A percentile compares a stretch with the other conserved stretches of the same genome.
phyloP scores from a whole-genome alignment of 768 basidiomycete species.

The Podaxis sp. region DNA sequence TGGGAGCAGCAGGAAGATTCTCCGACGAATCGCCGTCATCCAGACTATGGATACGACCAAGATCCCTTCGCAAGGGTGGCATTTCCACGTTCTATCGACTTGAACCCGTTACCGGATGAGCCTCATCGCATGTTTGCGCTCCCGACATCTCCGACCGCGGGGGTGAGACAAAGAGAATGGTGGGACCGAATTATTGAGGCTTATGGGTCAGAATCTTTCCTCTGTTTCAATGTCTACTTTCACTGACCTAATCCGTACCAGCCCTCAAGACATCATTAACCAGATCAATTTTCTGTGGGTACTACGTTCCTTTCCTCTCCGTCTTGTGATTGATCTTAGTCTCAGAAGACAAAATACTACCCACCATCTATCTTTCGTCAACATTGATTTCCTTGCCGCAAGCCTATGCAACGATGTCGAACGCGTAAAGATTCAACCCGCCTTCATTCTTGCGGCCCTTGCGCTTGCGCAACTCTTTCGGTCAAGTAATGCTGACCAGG shows the following conservation, averaged over 20 bases:
- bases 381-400: constrained; percentile 51
- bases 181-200: constrained; percentile 40
- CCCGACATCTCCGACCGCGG: constrained; percentile 31
- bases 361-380: constrained; percentile 70
- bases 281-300: constrained; percentile 30
- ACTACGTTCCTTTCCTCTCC: not conserved
- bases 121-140: constrained; percentile 29
- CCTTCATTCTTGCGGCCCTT: constrained; percentile 64
- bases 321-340: not conserved
- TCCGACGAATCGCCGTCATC: constrained; percentile 8
- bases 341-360: constrained; percentile 60
- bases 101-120: constrained; percentile 7
- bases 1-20: constrained; percentile 13
- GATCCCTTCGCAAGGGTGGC: not conserved
- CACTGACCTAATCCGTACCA: constrained; percentile 6
- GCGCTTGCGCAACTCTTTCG: constrained; percentile 72
- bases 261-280: constrained; percentile 20
- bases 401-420: constrained; percentile 50
- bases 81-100: constrained; percentile 11
- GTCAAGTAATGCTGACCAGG: constrained; percentile 65
- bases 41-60: constrained; percentile 6
- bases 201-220: constrained; percentile 31
- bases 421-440: constrained; percentile 61
- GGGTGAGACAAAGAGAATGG: constrained; percentile 37
- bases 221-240: constrained; percentile 2